A percentile compares a stretch with the other conserved stretches of the same genome.
Evolutionary conservation across 192 early-diverging fungal genomes (phyloP).

Genomic region (Allomyces macrogynus): DNA sequence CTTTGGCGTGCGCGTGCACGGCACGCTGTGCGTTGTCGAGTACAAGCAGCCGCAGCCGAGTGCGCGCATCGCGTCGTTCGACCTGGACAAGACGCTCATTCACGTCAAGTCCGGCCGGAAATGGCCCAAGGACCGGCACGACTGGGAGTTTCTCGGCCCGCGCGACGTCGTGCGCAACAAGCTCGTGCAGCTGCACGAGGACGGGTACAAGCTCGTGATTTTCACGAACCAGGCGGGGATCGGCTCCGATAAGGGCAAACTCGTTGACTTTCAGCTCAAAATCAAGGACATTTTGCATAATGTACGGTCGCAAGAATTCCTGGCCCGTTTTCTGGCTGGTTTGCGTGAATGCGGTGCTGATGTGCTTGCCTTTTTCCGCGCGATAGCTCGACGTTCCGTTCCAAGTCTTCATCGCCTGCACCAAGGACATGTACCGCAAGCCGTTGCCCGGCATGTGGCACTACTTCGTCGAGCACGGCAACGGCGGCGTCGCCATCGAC

Average conservation of each 20-base stretch:
- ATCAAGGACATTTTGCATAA: constrained; percentile 12
- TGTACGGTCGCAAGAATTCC: not conserved
- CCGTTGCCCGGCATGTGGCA: constrained; percentile 54
- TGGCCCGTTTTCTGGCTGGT: too few relatives aligned
- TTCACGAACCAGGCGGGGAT: constrained; percentile 57
- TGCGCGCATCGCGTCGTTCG: not conserved
- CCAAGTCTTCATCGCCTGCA: constrained; percentile 45
- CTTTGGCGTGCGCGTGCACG: not conserved
- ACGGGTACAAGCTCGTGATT: constrained; percentile 47
- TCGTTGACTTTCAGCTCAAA: constrained; percentile 28
- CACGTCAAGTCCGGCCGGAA: constrained; percentile 33
- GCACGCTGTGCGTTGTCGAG: not conserved
- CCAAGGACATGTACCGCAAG: constrained; percentile 49
- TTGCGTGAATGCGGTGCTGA: constrained; percentile 3
- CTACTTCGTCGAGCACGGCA: constrained; percentile 17
- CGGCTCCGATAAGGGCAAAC: constrained; percentile 8
- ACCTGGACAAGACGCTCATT: constrained; percentile 52
- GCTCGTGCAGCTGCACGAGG: constrained; percentile 31
- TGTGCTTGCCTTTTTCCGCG: not conserved
- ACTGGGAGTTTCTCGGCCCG: constrained; percentile 44
- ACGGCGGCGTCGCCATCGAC: constrained; percentile 26
- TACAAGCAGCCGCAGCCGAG: not conserved
- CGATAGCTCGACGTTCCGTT: constrained; percentile 32
- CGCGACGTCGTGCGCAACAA: constrained; percentile 35
- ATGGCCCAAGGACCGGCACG: constrained; percentile 43